A percentile compares a stretch with the other conserved stretches of the same genome.
Evolutionary conservation across 306 rosid genomes (phyloP).

Genomic region (Albizia julibrissin): DNA sequence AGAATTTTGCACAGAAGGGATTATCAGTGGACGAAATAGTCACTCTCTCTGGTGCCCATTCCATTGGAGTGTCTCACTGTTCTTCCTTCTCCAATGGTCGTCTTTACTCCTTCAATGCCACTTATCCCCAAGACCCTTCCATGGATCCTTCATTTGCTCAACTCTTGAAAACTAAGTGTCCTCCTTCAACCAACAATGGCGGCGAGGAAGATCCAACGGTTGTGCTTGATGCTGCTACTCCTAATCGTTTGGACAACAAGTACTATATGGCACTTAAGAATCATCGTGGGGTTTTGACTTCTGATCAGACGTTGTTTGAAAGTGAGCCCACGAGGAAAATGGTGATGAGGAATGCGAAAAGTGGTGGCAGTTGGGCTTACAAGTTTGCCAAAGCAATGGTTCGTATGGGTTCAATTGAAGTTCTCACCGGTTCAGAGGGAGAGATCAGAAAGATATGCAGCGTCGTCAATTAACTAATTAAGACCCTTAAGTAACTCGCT

Average conservation of each 20-base stretch:
- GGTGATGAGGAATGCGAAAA: conserved; percentile 34
- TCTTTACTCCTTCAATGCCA: conserved; percentile 17
- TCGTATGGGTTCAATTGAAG: background rate
- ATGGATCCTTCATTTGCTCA: conserved; percentile 5
- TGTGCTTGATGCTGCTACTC: background rate
- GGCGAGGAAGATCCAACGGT: background rate
- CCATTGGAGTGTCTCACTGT: conserved; percentile 45
- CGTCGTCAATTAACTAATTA: conserved; percentile 18
- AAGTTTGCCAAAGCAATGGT: conserved; percentile 35
- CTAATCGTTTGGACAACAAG: conserved; percentile 30
- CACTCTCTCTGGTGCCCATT: conserved; percentile 52
- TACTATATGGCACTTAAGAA: conserved; percentile 36
- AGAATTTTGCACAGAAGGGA: background rate
- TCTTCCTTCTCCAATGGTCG: conserved; percentile 43
- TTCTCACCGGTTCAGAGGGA: background rate
- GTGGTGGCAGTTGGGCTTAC: conserved; percentile 24
- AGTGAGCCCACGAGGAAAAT: conserved; percentile 28
- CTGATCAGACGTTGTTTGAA: conserved; percentile 34
- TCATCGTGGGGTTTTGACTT: conserved; percentile 41
- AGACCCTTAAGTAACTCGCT: too few relatives aligned
- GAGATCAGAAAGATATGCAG: conserved; percentile 13
- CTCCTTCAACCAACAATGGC: background rate
- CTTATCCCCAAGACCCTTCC: background rate
- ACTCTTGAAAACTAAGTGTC: conserved; percentile 38
- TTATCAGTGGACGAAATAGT: conserved; percentile 14